A percentile compares a stretch with the other conserved stretches of the same genome.
phyloP scores from a whole-genome alignment of 331 rosid species.

The Quercus tomentella region DNA sequence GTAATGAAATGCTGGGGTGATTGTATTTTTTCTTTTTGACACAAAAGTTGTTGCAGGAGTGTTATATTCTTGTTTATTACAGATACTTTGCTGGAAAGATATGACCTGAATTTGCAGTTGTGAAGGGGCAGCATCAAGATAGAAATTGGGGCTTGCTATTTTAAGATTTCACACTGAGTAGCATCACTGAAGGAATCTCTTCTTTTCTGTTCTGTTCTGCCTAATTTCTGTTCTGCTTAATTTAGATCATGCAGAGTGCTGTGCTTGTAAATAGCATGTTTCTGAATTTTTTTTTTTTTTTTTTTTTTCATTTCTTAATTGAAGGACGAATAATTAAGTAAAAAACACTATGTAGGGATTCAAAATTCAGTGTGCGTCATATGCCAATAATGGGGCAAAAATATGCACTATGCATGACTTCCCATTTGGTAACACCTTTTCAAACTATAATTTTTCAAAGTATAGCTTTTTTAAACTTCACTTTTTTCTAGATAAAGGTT shows the following conservation, averaged over 20 bases:
- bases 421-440: too few relatives aligned
- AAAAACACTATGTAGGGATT: too few relatives aligned
- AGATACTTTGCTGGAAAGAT: constrained; percentile 19
- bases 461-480: too few relatives aligned
- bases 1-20: background rate
- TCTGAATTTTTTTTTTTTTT: background rate
- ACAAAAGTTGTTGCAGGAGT: constrained; percentile 7
- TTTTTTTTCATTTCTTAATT: background rate
- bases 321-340: background rate
- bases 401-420: too few relatives aligned
- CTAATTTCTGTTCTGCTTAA: constrained; percentile 21
- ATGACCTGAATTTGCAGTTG: constrained; percentile 33
- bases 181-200: constrained; percentile 27
- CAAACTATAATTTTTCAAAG: too few relatives aligned
- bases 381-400: too few relatives aligned
- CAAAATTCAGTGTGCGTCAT: too few relatives aligned
- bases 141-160: constrained; percentile 34
- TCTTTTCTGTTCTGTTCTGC: constrained; percentile 18
- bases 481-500: too few relatives aligned
- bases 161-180: constrained; percentile 23
- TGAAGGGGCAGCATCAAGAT: constrained; percentile 36
- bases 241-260: constrained; percentile 19
- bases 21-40: background rate
- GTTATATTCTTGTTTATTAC: constrained; percentile 6
- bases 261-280: background rate